These are phyloP conservation scores for Trichomonas vaginalis DNA, from an alignment of 208 protist species.

Conservation along the genomic window DNA sequence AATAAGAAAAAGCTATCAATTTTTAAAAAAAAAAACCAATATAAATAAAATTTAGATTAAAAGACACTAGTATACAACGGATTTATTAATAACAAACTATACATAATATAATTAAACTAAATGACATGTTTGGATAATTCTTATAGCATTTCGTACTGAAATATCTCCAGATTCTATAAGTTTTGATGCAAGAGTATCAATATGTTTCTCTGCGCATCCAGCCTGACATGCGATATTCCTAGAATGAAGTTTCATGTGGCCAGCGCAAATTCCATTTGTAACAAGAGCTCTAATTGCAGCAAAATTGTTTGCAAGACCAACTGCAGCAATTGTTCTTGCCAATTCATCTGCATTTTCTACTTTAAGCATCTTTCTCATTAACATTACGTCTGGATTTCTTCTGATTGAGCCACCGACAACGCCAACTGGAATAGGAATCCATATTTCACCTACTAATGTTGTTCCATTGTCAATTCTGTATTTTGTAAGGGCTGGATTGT, in stretches of 20 bases:
- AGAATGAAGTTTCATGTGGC: constrained; percentile 46
- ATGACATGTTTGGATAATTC: neutral
- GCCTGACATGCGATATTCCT: constrained; percentile 32
- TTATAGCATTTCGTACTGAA: neutral
- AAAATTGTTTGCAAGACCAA: constrained; percentile 36
- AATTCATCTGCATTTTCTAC: neutral
- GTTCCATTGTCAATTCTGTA: neutral
- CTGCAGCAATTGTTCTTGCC: neutral
- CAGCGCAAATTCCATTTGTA: constrained; percentile 40
- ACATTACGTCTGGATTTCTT: neutral
- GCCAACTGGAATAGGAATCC: neutral
- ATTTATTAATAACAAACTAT: no score
- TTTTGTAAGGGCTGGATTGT: neutral
- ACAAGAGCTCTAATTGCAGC: constrained; percentile 40
- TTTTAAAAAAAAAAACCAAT: no score
- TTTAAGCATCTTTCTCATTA: neutral
- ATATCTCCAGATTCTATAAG: neutral
- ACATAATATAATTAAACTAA: neutral
- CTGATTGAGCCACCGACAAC: neutral
- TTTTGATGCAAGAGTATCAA: neutral
- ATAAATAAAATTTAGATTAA: no score
- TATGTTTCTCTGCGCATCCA: neutral
- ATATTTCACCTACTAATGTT: neutral
- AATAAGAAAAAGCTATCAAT: no score
- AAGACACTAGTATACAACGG: no score